Base-by-base conservation (phyloP, 495 filamentous ascomycete genomes). In the Penicillium canescens region DNA sequence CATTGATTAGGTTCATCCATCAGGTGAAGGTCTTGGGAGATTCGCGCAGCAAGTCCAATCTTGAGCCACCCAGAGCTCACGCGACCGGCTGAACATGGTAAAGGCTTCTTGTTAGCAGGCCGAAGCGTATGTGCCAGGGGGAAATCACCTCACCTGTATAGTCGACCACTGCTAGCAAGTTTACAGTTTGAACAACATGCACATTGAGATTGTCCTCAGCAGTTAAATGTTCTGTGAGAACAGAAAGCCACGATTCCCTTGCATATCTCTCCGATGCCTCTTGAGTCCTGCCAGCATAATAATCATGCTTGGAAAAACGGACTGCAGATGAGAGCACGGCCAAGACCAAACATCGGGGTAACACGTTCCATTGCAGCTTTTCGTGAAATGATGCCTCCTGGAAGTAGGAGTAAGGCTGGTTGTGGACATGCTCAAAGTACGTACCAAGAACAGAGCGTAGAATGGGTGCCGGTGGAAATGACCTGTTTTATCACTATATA, bases 391-490 rank as follows among this genome's bases (percentile, higher is more conserved):
- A 59, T 9, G 38, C 18, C 42, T 69, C 66, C 16, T 65, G 64
- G 41, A 71, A 62, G 37, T 62, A 66, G 1, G 59, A 63, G 50
- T 71, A 71, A 0, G 68, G 68, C 36, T 66, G 63, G 28, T 71
- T 69, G 33, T 71, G 68, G 13, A 60, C 54, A 38, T 52, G 65
- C 3, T 46, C 8, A 38, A 70, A 70, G 26, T 64, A 70, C 5
- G 60, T 62, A 28, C 66, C 60, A n/a, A 68, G 57, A 13, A 68
- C 50, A 7, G 65, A 63, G 9, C 16, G 1, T 0, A 61, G 35
- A 2, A 66, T 58, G 0, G 57, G 23, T 3, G 28, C 18, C 8
- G 67, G 67, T 14, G 62, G 64, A 9, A 66, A 46, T 8, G 42
- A 40, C 11, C 47, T 61, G 45, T 39, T 13, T 18, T 4, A 26